Evolutionary conservation across 208 protist species (phyloP), one percentile per base, ranked within the genome.

Genomic region (Trypanosoma grayi): DNA sequence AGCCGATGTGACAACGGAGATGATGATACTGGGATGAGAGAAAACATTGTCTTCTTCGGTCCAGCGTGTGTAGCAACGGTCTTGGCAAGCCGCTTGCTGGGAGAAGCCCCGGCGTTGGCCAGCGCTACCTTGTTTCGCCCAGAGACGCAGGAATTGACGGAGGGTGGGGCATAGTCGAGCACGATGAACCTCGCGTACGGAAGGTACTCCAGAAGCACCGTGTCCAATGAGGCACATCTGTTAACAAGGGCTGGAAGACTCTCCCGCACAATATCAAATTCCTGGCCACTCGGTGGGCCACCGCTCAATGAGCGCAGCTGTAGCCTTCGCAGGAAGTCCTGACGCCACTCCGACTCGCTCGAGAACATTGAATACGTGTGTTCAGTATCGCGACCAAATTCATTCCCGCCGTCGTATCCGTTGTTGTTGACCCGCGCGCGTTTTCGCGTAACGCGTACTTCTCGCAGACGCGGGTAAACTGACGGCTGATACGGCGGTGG

Each of bases 211-310:
- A 80, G 24, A 53, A 91, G 25, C 34, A 79, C 66, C 0, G 60
- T 37, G 14, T 84, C 87, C 6, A 70, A 55, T 34, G 75, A 51
- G 30, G 74, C 72, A 56, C 81, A 91, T 25, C 70, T 70, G 46
- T 81, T 45, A 13, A 81, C 28, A 11, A 67, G 36, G 4, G 53
- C 33, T 16, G 84, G 87, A 54, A 94, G 67, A 10, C 50, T 61
- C 47, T 91, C 81, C 13, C 84, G 83, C 22, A 91, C 31, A 31
- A 94, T 69, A 58, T 94, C 87, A 36, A 77, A 41, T 25, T 86
- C 71, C 6, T 20, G 6, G 0, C 47, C 55, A 37, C 13, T 18
- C 43, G 36, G 50, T 41, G 18, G n/a, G 7, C 18, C 36, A 8
- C 47, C 40, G 25, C 33, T 30, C 36, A 45, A 43, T 20, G 50